A percentile compares a stretch with the other conserved stretches of the same genome.
phyloP scores from a whole-genome alignment of 495 filamentous ascomycete species.

The Aspergillus bertholletiae region DNA sequence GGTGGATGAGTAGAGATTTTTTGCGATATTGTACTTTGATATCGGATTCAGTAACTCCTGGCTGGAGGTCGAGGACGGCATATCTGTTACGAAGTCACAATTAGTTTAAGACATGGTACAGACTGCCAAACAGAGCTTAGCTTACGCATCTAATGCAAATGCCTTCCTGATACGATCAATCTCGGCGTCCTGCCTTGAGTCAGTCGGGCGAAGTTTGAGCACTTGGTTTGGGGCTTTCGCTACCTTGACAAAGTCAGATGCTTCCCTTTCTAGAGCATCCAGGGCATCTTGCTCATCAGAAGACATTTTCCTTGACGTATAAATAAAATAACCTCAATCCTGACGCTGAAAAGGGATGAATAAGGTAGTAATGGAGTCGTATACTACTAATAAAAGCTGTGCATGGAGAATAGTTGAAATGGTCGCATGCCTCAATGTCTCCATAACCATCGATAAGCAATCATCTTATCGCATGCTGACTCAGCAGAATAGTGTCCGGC shows the following conservation, averaged over 20 bases:
- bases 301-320: conserved; percentile 24
- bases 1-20: conserved; percentile 97
- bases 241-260: conserved; percentile 87
- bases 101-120: neutral
- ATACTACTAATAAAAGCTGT: neutral
- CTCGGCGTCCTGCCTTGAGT: conserved; percentile 72
- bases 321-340: neutral
- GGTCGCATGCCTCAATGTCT: neutral
- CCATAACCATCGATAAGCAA: conserved; percentile 9
- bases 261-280: conserved; percentile 79
- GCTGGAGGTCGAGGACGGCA: conserved; percentile 92
- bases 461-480: conserved; percentile 37
- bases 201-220: neutral
- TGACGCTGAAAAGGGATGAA: neutral
- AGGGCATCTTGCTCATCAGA: conserved; percentile 76
- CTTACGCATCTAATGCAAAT: conserved; percentile 85
- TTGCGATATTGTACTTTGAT: conserved; percentile 92
- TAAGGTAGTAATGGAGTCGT: neutral
- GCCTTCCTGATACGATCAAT: conserved; percentile 91
- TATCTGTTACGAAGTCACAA: conserved; percentile 52
- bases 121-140: conserved; percentile 4
- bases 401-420: neutral
- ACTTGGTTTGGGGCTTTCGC: neutral
- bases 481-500: conserved; percentile 19
- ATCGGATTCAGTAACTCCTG: conserved; percentile 90